phyloP scores from a whole-genome alignment of 1,284 basidiomycete genomes.

The Lignosus rhinocerotis region DNA sequence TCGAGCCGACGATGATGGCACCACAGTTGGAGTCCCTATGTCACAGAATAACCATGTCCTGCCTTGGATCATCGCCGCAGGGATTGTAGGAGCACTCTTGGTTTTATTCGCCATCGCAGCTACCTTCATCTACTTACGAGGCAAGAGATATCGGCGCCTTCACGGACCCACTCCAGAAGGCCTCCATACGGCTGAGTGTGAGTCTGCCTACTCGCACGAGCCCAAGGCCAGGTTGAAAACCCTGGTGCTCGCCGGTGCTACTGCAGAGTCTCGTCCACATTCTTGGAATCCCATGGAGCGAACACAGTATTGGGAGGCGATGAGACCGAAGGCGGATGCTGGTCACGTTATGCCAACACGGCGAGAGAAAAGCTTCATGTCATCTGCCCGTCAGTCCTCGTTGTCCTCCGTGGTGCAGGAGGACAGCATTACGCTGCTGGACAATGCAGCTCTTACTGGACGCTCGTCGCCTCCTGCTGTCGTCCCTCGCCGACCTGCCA shows the following conservation, averaged over 20 bases:
- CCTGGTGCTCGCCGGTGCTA: not conserved
- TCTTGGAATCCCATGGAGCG: not conserved
- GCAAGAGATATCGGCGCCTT: slow-evolving; percentile 33
- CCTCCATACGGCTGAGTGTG: slow-evolving; percentile 2
- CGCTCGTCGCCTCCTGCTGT: not conserved
- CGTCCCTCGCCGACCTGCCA: not conserved
- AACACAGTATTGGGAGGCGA: not conserved
- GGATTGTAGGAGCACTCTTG: slow-evolving; percentile 25
- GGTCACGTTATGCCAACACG: slow-evolving; percentile 7
- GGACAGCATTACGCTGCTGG: not conserved
- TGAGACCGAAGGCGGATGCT: not conserved
- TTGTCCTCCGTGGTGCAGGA: not conserved
- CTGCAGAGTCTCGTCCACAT: not conserved
- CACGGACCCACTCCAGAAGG: slow-evolving; percentile 31
- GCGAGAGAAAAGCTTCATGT: too few species aligned
- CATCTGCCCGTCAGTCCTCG: too few species aligned
- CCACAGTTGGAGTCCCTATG: not conserved
- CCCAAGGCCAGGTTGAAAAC: not conserved
- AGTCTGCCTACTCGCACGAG: not conserved
- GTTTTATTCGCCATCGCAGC: slow-evolving; percentile 17
- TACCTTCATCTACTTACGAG: slow-evolving; percentile 25
- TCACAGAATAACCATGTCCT: slow-evolving; percentile 13
- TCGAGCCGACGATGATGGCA: not conserved
- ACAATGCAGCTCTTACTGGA: not conserved
- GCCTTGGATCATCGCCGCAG: slow-evolving; percentile 27